Conservation (phyloP, 176 grass and related monocot genomes). For the Dendrocalamus sinicus region DNA sequence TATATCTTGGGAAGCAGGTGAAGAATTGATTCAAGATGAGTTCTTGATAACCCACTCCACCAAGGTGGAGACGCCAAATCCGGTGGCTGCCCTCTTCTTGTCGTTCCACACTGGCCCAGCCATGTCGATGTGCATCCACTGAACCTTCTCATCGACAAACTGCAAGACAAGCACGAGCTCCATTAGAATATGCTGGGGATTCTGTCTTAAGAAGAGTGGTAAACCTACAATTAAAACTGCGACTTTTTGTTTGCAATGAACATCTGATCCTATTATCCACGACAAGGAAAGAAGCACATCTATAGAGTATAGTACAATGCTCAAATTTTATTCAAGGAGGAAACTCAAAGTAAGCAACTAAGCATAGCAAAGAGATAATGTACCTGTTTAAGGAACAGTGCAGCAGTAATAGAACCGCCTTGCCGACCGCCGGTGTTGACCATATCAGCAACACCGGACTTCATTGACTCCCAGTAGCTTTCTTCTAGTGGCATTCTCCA, state of each 20-base stretch:
- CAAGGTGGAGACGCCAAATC: conserved; percentile 91
- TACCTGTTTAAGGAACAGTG: conserved; percentile 97
- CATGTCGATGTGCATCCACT: conserved; percentile 99
- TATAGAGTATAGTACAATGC: neutral
- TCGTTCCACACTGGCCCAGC: conserved; percentile 91
- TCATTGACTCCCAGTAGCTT: conserved; percentile 95
- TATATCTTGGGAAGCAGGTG: neutral
- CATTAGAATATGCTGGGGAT: neutral
- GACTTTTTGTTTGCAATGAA: neutral
- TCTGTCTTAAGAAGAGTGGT: neutral
- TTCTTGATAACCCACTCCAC: conserved; percentile 97
- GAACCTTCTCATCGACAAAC: conserved; percentile 96
- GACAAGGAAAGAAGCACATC: neutral
- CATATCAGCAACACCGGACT: conserved; percentile 95
- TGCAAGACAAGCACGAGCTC: conserved; percentile 10
- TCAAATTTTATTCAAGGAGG: neutral
- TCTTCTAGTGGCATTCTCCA: conserved; percentile 96
- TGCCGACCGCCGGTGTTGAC: conserved; percentile 87
- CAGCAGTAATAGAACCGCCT: conserved; percentile 84
- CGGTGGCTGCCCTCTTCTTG: conserved; percentile 81
- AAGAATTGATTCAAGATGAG: conserved; percentile 53
- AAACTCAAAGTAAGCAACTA: neutral
- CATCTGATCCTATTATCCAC: neutral
- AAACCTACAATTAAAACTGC: neutral
- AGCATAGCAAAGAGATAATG: neutral